These are phyloP conservation scores for Peltaster fructicola DNA, from an alignment of 2,329 filamentous ascomycete species.

Conservation along the genomic window DNA sequence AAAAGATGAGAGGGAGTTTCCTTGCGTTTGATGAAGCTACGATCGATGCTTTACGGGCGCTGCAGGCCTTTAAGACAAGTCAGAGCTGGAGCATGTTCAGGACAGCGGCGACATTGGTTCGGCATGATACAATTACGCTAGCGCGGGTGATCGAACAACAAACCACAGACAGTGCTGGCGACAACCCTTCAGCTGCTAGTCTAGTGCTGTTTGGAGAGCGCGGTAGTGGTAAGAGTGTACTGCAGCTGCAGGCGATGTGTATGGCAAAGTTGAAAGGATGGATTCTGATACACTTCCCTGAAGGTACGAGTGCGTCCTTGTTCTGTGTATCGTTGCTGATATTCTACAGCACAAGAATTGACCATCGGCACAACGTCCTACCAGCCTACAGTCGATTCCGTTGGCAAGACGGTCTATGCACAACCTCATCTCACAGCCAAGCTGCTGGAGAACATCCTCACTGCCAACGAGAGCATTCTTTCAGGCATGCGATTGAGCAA, in stretches of 20 bases:
- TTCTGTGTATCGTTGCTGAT: constrained; percentile 1
- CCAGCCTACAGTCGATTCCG: constrained; percentile 41
- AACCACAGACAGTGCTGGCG: constrained; percentile 16
- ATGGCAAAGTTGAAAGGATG: constrained; percentile 69
- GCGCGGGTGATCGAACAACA: constrained; percentile 28
- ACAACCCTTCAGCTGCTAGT: constrained; percentile 36
- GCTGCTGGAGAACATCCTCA: constrained; percentile 53
- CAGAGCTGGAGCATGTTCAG: constrained; percentile 82
- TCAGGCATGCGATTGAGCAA: constrained; percentile 32
- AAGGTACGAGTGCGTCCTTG: too few relatives aligned
- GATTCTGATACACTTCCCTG: constrained; percentile 77
- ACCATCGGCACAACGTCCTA: constrained; percentile 70
- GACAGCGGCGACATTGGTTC: constrained; percentile 59
- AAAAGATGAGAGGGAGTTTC: constrained; percentile 43
- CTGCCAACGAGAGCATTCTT: constrained; percentile 54
- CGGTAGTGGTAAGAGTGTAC: constrained; percentile 69
- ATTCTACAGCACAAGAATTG: constrained; percentile 52
- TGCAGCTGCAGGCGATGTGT: constrained; percentile 67
- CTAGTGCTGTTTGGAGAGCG: constrained; percentile 56
- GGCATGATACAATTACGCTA: constrained; percentile 60
- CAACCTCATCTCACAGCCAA: constrained; percentile 63
- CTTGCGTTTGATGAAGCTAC: constrained; percentile 49
- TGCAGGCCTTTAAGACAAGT: constrained; percentile 77
- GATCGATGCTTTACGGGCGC: constrained; percentile 64
- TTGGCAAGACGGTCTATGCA: constrained; percentile 40